Conservation (phyloP, 768 basidiomycete genomes). For the Megacollybia marginata region DNA sequence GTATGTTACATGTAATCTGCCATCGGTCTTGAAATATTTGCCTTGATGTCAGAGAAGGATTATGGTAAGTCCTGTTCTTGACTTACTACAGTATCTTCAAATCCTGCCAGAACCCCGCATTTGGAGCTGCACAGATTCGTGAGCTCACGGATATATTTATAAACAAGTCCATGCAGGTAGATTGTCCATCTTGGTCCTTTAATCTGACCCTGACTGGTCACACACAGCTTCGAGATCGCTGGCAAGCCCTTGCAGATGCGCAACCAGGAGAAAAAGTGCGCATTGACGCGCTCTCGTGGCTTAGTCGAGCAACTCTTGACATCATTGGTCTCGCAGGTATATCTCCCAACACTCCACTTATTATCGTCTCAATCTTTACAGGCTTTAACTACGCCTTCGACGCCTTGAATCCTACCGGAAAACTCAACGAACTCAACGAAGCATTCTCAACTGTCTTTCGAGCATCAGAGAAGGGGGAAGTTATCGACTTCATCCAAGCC, state of each 20-base stretch:
- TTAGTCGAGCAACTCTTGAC: neutral
- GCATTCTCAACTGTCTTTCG: neutral
- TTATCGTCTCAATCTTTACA: neutral
- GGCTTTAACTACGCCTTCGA: neutral
- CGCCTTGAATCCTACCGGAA: neutral
- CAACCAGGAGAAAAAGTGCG: neutral
- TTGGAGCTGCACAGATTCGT: constrained; percentile 52
- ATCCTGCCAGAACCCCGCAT: constrained; percentile 50
- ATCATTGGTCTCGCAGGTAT: neutral
- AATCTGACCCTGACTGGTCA: neutral
- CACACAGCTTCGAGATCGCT: neutral
- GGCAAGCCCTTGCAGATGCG: neutral
- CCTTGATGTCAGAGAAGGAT: constrained; percentile 26
- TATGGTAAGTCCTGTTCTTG: constrained; percentile 24
- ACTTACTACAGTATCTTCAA: neutral
- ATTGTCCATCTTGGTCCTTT: neutral
- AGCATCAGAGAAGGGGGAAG: too few relatives aligned
- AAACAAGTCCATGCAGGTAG: constrained; percentile 46
- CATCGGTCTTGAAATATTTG: neutral
- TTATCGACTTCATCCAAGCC: neutral
- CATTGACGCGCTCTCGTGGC: neutral
- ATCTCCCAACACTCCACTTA: neutral
- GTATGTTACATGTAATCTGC: constrained; percentile 13
- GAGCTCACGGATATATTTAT: constrained; percentile 51
- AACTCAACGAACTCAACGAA: neutral